Base-by-base conservation (phyloP, 2,329 filamentous ascomycete species). In the Alternaria novae-zelandiae region DNA sequence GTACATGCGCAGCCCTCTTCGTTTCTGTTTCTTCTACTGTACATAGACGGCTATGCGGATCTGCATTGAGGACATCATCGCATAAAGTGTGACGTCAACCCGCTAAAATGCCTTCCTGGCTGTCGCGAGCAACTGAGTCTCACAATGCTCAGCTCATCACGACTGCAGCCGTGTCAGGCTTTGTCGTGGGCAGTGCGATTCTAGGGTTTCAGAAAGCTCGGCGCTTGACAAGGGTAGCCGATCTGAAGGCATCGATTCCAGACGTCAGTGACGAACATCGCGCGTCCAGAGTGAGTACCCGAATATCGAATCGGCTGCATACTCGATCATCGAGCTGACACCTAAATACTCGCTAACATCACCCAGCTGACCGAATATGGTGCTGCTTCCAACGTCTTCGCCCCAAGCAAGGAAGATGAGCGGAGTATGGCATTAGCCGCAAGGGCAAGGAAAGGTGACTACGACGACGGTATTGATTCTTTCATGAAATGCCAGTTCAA, bases 101-200 rank as follows among this genome's bases (percentile, higher is more conserved):
- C 30, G 30, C 43, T 64, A 65, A 66, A 21, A 84, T 84, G 82
- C 82, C 81, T 69, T 80, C 79, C 60, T 84, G 83, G 83, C 74
- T 84, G 66, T 77, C 81, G 62, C 77, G 81, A 53, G 75, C 80
- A 30, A 80, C 80, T 5, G 77, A 79, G 43, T 84, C 82, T 44
- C 84, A 84, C 73, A 79, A 82, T 70, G 79, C 83, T 45, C 92
- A 94, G 77, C 83, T 96, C 36, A 86, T 89, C 17, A 87, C 90
- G 4, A 93, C 92, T 0, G 92, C 92, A 3, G 83, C 92, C 21
- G 78, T 85, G 10, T 85, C 84, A 5, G 82, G 82, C 11, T 80
- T 81, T 8, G 73, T 86, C 6, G 83, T 85, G 25, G 83, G 81
- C 5, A 82, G 83, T 68, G 83, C 86, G 1, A 87, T 89, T 50